A percentile compares a stretch with the other conserved stretches of the same genome.
phyloP scores from a whole-genome alignment of 2,329 filamentous ascomycete species.

The Cyphellophora attinorum region DNA sequence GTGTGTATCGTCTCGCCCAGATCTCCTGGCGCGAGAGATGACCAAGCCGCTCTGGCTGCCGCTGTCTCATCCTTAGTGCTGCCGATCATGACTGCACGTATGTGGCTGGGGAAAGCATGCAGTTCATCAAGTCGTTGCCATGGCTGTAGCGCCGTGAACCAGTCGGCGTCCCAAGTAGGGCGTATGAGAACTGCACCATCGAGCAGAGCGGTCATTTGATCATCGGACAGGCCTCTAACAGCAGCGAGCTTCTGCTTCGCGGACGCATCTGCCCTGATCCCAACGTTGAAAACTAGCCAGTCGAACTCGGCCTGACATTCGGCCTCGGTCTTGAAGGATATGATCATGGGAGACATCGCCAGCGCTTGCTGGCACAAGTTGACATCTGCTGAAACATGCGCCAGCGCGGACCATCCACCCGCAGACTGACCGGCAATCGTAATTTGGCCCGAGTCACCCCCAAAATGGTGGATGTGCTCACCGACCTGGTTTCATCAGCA shows the following conservation, averaged over 20 bases:
- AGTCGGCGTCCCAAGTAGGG: slow-evolving; percentile 4
- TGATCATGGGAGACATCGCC: slow-evolving; percentile 3
- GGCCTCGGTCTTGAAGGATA: neutral
- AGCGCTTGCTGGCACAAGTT: slow-evolving; percentile 1
- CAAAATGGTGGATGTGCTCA: too few relatives aligned
- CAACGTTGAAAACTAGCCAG: slow-evolving; percentile 1
- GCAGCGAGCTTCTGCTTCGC: slow-evolving; percentile 1
- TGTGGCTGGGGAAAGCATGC: too few relatives aligned
- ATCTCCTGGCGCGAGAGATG: too few relatives aligned
- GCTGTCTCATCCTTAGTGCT: too few relatives aligned
- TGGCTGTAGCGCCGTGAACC: slow-evolving; percentile 4
- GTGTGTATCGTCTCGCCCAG: too few relatives aligned
- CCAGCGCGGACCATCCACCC: slow-evolving; percentile 12
- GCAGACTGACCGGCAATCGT: slow-evolving; percentile 22
- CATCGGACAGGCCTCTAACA: slow-evolving; percentile 3
- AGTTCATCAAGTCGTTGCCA: too few relatives aligned
- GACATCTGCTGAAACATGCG: slow-evolving; percentile 1
- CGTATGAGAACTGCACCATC: neutral
- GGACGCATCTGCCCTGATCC: neutral
- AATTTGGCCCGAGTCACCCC: slow-evolving; percentile 21
- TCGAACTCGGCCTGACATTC: slow-evolving; percentile 4
- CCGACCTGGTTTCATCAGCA: too few relatives aligned
- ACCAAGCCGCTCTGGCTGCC: too few relatives aligned
- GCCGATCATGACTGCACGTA: too few relatives aligned
- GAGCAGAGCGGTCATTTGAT: neutral